Percentiles rank a stretch among this genome's conserved stretches.
phyloP scores from a whole-genome alignment of 345 rosid species.

The Lenwebbia sp. region DNA sequence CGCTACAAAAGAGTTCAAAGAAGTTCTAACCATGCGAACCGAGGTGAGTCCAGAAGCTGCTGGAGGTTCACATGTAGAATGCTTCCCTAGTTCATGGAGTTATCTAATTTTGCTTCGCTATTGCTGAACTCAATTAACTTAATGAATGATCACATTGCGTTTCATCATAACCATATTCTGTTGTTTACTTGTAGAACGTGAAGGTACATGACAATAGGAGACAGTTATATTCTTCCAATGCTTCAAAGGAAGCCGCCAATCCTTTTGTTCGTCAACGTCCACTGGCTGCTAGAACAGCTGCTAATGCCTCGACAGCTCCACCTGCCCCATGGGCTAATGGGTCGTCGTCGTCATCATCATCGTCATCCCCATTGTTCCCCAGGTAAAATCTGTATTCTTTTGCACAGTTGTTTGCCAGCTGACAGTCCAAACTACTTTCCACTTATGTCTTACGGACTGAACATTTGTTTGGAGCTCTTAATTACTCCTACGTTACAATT shows the following conservation, averaged over 20 bases:
- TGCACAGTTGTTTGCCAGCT: not conserved
- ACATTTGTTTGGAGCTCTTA: not conserved
- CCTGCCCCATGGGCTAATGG: slow-evolving; percentile 63
- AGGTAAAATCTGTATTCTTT: slow-evolving; percentile 11
- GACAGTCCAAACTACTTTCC: not conserved
- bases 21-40: slow-evolving; percentile 53
- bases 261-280: slow-evolving; percentile 65
- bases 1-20: slow-evolving; percentile 60
- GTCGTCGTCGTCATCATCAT: slow-evolving; percentile 27
- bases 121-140: not conserved
- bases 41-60: slow-evolving; percentile 19
- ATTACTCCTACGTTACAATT: not conserved
- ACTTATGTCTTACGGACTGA: not conserved
- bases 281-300: slow-evolving; percentile 27
- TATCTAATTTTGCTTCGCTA: not conserved
- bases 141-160: not conserved
- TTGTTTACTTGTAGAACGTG: slow-evolving; percentile 26
- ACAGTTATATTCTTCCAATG: slow-evolving; percentile 40
- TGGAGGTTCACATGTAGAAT: not conserved
- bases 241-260: slow-evolving; percentile 40
- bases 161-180: not conserved
- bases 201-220: slow-evolving; percentile 57
- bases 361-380: slow-evolving; percentile 34
- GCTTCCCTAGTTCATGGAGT: not conserved
- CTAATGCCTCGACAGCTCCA: slow-evolving; percentile 20